Base-by-base conservation (phyloP, 768 basidiomycete species). In the Lactarius indigo region DNA sequence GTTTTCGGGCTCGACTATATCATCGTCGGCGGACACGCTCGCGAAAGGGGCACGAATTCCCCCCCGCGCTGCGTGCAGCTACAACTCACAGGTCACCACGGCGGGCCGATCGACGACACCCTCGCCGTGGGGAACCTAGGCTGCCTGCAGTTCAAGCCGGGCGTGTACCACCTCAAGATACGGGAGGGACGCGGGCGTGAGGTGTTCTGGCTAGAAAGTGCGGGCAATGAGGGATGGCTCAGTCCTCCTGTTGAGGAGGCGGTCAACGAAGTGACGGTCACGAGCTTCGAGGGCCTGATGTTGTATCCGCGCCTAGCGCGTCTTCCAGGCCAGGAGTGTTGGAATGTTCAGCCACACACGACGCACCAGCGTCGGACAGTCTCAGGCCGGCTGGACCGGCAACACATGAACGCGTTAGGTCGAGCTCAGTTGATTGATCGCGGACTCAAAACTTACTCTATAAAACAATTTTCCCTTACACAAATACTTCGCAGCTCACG, bases 81-180 rank as follows among this genome's bases (percentile, higher is more conserved):
- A 2, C 90, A 97, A 73, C 85, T 99, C 1, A 79, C 84, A 3
- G 79, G 72, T 1, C 78, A 83, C 5, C 74, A 79, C 61, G 73
- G 72, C 12, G 74, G 68, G 2, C 73, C 79, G 2, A 80, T 96
- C 17, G 92, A 91, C 8, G 95, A 97, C 71, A 98, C 97, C 0
- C 90, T 88, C 65, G 89, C 98, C 44, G 92, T 97, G 63, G 94
- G 91, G 5, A 99, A 98, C 74, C 80, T 98, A 6, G 97, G 97
- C 2, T 99, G 98, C 76, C 79, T 98, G 63, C 97, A 99, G 74
- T 95, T 98, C 80, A 94, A 94, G 75, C 97, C 97, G 0, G 97
- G 97, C 1, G 87, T 92, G 0, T 96, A 90, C 79, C 80, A 83
- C 56, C 81, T 98, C 1, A 87, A 88, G 70, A 94, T 98, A 61